Conservation (phyloP, 108 stramenopile genomes). For the Conticribra weissflogii region DNA sequence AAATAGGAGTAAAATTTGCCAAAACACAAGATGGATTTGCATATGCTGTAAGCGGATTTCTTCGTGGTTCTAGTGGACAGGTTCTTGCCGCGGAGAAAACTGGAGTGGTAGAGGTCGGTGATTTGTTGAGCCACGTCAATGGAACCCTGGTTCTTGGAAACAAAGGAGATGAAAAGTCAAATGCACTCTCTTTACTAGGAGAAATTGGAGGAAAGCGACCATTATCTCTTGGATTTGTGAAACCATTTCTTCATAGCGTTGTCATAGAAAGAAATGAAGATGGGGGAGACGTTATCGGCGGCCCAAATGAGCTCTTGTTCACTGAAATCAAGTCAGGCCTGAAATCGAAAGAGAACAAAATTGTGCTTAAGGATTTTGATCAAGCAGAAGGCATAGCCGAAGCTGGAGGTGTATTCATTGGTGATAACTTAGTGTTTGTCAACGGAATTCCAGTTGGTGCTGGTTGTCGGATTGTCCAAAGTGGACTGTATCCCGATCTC, state of each 20-base stretch:
- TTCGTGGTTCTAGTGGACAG: constrained; percentile 58
- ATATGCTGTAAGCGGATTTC: constrained; percentile 60
- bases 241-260: constrained; percentile 59
- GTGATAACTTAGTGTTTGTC: constrained; percentile 85
- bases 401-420: constrained; percentile 69
- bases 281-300: constrained; percentile 47
- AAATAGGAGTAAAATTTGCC: constrained; percentile 80
- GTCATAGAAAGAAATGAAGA: constrained; percentile 52
- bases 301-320: constrained; percentile 73
- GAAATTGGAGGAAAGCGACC: constrained; percentile 63
- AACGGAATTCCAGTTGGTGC: constrained; percentile 87
- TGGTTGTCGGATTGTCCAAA: constrained; percentile 64
- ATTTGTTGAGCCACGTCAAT: constrained; percentile 76
- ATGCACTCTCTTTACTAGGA: constrained; percentile 64
- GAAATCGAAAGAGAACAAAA: constrained; percentile 48
- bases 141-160: constrained; percentile 67
- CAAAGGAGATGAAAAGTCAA: constrained; percentile 54
- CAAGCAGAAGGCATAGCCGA: constrained; percentile 75
- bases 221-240: constrained; percentile 66
- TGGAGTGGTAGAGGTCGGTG: too few relatives aligned
- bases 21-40: constrained; percentile 62
- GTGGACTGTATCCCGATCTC: constrained; percentile 29
- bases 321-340: constrained; percentile 47
- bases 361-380: constrained; percentile 71
- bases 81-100: too few relatives aligned